phyloP scores from a whole-genome alignment of 1,284 basidiomycete species.

The Rhodofomes roseus region DNA sequence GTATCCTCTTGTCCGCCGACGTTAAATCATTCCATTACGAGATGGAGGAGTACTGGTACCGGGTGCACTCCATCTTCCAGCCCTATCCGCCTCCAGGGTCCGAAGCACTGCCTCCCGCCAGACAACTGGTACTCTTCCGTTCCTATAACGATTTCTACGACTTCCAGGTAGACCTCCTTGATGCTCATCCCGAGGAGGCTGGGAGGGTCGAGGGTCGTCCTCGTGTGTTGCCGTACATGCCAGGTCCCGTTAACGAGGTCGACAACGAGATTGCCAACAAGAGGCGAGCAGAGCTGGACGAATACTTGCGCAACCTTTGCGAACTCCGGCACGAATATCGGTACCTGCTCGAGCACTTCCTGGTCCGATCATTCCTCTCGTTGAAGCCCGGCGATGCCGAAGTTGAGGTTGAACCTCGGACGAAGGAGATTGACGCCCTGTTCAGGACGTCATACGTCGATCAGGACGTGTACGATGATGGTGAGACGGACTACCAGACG shows the following conservation, averaged over 20 bases:
- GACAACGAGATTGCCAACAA: constrained; percentile 85
- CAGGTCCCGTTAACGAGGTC: constrained; percentile 83
- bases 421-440: constrained; percentile 54
- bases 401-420: constrained; percentile 57
- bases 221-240: constrained; percentile 93
- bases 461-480: constrained; percentile 26
- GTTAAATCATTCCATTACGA: constrained; percentile 97
- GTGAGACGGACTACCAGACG: constrained; percentile 21
- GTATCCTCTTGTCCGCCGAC: constrained; percentile 83
- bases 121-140: constrained; percentile 88
- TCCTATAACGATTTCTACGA: constrained; percentile 99
- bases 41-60: constrained; percentile 97
- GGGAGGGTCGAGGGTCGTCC: constrained; percentile 63
- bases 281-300: constrained; percentile 82
- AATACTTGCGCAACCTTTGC: constrained; percentile 83
- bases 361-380: constrained; percentile 84
- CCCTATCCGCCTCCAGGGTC: constrained; percentile 64
- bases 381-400: constrained; percentile 87
- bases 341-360: constrained; percentile 78
- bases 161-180: constrained; percentile 88
- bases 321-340: constrained; percentile 60
- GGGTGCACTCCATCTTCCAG: constrained; percentile 85
- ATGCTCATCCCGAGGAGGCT: constrained; percentile 86
- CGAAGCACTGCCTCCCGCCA: constrained; percentile 57
- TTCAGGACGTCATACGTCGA: constrained; percentile 32